Conservation (phyloP, 2,329 filamentous ascomycete species). For the Furcasterigmium sp. region DNA sequence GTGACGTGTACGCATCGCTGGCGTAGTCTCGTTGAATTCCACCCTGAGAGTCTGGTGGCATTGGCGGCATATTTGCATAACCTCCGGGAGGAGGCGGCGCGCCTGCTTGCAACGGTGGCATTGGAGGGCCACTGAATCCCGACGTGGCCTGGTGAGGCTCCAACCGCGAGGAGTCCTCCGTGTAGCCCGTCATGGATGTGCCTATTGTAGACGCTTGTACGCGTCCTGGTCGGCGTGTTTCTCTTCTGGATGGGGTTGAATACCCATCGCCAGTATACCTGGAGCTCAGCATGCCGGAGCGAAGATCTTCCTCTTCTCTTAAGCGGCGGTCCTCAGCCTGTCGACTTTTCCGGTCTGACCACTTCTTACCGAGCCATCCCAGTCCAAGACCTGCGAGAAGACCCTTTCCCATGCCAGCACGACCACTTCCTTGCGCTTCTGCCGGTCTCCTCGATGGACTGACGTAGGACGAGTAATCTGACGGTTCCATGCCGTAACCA, state of each 20-base stretch:
- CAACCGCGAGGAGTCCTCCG: constrained; percentile 25
- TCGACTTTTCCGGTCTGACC: constrained; percentile 48
- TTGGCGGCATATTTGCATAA: constrained; percentile 34
- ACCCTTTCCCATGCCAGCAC: constrained; percentile 44
- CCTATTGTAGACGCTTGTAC: constrained; percentile 14
- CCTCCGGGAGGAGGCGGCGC: constrained; percentile 14
- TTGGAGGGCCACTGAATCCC: constrained; percentile 24
- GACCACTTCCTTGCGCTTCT: constrained; percentile 36
- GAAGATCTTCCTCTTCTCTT: constrained; percentile 45
- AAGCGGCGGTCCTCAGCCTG: constrained; percentile 42
- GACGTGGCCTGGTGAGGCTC: constrained; percentile 29
- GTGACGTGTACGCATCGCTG: constrained; percentile 36
- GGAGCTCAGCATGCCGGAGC: constrained; percentile 57
- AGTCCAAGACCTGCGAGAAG: constrained; percentile 58
- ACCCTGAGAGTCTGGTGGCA: constrained; percentile 42
- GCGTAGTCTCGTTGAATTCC: constrained; percentile 33
- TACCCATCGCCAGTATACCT: constrained; percentile 66
- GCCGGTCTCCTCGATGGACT: constrained; percentile 56
- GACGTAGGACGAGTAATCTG: constrained; percentile 55
- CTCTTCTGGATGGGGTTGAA: constrained; percentile 31
- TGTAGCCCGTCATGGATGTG: constrained; percentile 12
- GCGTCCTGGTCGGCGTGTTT: constrained; percentile 19
- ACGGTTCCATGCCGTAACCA: constrained; percentile 41
- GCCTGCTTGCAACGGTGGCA: constrained; percentile 27
- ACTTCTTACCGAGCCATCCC: constrained; percentile 63